Conservation (phyloP, 768 basidiomycete species). For the Phaffia australis region DNA sequence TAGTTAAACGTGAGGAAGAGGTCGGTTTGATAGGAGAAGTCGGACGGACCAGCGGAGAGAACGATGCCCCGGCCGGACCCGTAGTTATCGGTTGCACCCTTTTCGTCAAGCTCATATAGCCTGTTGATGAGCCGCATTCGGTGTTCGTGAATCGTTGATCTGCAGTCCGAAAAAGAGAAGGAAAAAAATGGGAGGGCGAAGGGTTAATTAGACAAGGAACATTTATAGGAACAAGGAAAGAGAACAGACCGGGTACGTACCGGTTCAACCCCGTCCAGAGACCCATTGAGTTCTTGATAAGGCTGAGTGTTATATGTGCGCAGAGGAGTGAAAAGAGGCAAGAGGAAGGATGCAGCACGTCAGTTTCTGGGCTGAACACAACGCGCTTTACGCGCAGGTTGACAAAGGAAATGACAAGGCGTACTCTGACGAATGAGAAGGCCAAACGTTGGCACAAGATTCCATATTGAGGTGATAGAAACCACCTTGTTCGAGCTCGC, state of each 20-base stretch:
- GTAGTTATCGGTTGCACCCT: slow-evolving; percentile 27
- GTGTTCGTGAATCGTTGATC: slow-evolving; percentile 28
- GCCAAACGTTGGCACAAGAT: slow-evolving; percentile 17
- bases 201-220: too few relatives aligned
- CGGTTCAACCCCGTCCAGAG: slow-evolving; percentile 36
- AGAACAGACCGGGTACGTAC: too few relatives aligned
- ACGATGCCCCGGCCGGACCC: slow-evolving; percentile 40
- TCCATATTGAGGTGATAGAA: slow-evolving; percentile 17
- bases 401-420: neutral
- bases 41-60: slow-evolving; percentile 39
- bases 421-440: slow-evolving; percentile 13
- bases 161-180: neutral
- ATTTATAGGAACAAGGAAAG: slow-evolving; percentile 1
- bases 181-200: too few relatives aligned
- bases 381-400: neutral
- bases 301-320: slow-evolving; percentile 32
- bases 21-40: neutral
- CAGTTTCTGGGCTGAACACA: neutral
- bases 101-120: slow-evolving; percentile 30
- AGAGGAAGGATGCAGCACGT: neutral
- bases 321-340: neutral
- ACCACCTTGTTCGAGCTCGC: slow-evolving; percentile 22
- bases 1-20: neutral
- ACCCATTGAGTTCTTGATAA: slow-evolving; percentile 25
- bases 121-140: slow-evolving; percentile 34